Conservation (phyloP, 2,329 filamentous ascomycete species). For the Epichloe typhina region DNA sequence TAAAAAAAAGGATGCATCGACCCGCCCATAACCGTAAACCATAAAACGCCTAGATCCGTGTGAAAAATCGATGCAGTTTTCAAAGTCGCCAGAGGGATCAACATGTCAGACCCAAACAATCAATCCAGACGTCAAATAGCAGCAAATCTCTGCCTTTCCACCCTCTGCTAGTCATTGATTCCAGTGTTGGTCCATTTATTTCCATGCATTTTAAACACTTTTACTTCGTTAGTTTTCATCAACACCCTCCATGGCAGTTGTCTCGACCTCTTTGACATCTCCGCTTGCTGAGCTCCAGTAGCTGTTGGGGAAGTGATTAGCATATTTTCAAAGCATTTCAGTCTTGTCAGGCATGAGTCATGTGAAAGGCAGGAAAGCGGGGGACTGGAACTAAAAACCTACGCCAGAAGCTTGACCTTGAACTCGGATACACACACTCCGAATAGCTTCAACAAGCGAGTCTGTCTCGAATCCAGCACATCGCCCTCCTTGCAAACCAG, state of each 20-base stretch:
- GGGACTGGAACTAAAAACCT: constrained; percentile 21
- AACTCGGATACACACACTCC: constrained; percentile 86
- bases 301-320: constrained; percentile 16
- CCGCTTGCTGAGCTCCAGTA: constrained; percentile 50
- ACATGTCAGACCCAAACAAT: background rate
- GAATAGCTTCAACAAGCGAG: constrained; percentile 86
- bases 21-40: constrained; percentile 18
- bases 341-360: background rate
- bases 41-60: constrained; percentile 22
- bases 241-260: constrained; percentile 25
- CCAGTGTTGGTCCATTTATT: background rate
- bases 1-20: constrained; percentile 15
- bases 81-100: background rate
- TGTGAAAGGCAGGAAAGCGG: background rate
- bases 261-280: constrained; percentile 43
- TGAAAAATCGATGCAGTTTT: constrained; percentile 9
- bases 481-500: constrained; percentile 77
- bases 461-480: constrained; percentile 79
- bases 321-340: background rate
- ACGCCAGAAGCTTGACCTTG: constrained; percentile 64
- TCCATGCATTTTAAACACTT: background rate
- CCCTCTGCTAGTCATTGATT: constrained; percentile 5
- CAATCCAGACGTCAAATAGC: constrained; percentile 5
- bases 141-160: background rate
- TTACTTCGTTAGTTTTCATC: constrained; percentile 11